Evolutionary conservation across 768 basidiomycete genomes (phyloP).

Genomic region (Amanita polypyramis): DNA sequence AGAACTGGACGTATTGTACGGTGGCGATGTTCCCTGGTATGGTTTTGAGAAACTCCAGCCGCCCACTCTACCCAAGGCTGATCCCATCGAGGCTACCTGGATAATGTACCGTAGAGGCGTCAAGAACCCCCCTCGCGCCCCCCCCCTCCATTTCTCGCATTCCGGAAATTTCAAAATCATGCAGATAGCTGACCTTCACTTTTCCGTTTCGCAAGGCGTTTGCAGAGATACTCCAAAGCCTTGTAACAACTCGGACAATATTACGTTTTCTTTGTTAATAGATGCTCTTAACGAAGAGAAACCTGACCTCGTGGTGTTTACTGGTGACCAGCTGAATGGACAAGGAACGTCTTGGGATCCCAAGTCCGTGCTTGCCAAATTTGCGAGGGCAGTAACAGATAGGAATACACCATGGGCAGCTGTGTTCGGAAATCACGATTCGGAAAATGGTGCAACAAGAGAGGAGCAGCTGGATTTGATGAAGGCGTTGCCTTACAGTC

Average conservation of each 20-base stretch:
- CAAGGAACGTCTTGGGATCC: constrained; percentile 87
- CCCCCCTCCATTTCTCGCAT: constrained; percentile 71
- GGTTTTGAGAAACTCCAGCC: constrained; percentile 72
- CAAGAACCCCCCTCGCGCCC: constrained; percentile 64
- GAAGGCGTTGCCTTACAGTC: constrained; percentile 76
- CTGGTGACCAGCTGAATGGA: constrained; percentile 90
- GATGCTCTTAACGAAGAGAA: constrained; percentile 68
- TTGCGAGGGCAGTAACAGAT: constrained; percentile 65
- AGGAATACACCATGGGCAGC: constrained; percentile 82
- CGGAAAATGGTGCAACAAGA: constrained; percentile 53
- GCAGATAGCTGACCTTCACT: constrained; percentile 92
- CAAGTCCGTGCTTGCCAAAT: constrained; percentile 82
- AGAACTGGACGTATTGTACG: constrained; percentile 86
- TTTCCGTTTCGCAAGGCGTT: constrained; percentile 64
- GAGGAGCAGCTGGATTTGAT: constrained; percentile 60
- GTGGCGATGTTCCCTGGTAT: constrained; percentile 76
- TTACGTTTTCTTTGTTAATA: constrained; percentile 65
- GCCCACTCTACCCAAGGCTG: constrained; percentile 37
- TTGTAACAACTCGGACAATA: constrained; percentile 59
- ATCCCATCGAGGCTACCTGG: constrained; percentile 41
- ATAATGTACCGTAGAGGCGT: constrained; percentile 64
- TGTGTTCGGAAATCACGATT: constrained; percentile 93
- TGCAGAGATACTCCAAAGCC: constrained; percentile 70
- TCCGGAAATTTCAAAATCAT: constrained; percentile 84
- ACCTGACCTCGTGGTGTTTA: constrained; percentile 88